These are phyloP conservation scores for Delphinella strobiligena DNA, from an alignment of 2,329 filamentous ascomycete species.

Conservation along the genomic window DNA sequence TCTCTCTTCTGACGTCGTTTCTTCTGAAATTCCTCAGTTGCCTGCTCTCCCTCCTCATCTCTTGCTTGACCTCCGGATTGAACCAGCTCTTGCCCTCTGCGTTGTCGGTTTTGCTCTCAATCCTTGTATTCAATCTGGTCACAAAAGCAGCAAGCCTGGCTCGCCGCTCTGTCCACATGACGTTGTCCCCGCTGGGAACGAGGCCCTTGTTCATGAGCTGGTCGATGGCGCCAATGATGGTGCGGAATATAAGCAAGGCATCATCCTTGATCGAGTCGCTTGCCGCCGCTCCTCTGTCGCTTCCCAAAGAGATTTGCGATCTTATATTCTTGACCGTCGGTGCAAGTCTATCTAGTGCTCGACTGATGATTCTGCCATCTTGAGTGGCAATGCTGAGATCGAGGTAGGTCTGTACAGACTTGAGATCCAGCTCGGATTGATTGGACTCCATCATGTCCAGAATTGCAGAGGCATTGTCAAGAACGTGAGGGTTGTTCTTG, in stretches of 20 bases:
- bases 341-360: slow-evolving; percentile 15
- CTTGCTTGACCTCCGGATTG: not conserved
- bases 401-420: slow-evolving; percentile 44
- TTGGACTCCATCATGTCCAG: slow-evolving; percentile 49
- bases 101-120: slow-evolving; percentile 4
- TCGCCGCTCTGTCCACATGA: slow-evolving; percentile 13
- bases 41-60: slow-evolving; percentile 4
- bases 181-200: slow-evolving; percentile 11
- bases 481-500: slow-evolving; percentile 58
- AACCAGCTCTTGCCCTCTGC: slow-evolving; percentile 1
- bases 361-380: slow-evolving; percentile 16
- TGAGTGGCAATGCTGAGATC: slow-evolving; percentile 38
- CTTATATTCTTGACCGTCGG: slow-evolving; percentile 13
- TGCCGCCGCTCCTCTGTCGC: slow-evolving; percentile 2
- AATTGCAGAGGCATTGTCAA: slow-evolving; percentile 53
- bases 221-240: slow-evolving; percentile 18
- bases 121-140: slow-evolving; percentile 2
- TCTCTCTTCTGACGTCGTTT: slow-evolving; percentile 1
- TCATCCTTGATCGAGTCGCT: slow-evolving; percentile 10
- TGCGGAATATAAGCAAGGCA: slow-evolving; percentile 12
- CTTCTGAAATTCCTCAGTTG: slow-evolving; percentile 3
- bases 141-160: slow-evolving; percentile 13
- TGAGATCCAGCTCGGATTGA: slow-evolving; percentile 37
- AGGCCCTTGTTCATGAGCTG: slow-evolving; percentile 14
- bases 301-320: slow-evolving; percentile 13